Base-by-base conservation (phyloP, 805 yeast genomes). In the Zygosaccharomyces lentus region DNA sequence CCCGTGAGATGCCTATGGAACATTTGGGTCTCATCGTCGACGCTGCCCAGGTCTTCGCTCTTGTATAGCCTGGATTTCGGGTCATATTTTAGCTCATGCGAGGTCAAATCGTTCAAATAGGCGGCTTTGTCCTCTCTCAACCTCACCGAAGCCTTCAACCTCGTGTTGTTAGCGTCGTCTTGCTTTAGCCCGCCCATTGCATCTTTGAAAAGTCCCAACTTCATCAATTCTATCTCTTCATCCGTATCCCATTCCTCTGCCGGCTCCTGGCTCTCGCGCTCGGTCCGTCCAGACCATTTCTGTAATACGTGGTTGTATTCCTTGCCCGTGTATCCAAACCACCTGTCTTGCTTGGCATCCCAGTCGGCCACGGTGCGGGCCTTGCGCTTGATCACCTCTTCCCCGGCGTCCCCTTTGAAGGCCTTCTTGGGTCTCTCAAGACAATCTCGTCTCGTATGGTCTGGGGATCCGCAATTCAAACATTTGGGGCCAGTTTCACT, bases 81-180 rank as follows among this genome's bases (percentile, higher is more conserved):
- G 55, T 80, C 80, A 54, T 76, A 76, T 17, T 72, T 70, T 6
- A 75, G 62, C 34, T 71, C 74, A 23, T 66, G 71, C 1, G 73
- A 59, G 50, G 72, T 68, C 9, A 77, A 65, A 36, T 81, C 73
- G 58, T 78, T 68, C 55, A 78, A 57, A 70, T 87, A 79, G 51
- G 78, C 64, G n/a, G 96, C 95, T 32, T 79, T 79, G 58, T 88
- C 96, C 50, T 81, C 84, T 44, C 90, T 61, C 26, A 84, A 78
- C 40, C 96, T 66, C 0, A 84, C 74, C 3, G 62, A 54, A n/a
- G 63, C 54, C 38, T 48, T 46, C 10, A 48, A 37, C n/a, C 45
- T 40, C 16, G 53, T 38, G 19, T 51, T 49, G 6, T 49, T 38
- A 7, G 48, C 43, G 27, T 53, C 49, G 43, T 61, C 56, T 34